These are phyloP conservation scores for Epichloe baconii DNA, from an alignment of 2,329 filamentous ascomycete species.

Conservation along the genomic window DNA sequence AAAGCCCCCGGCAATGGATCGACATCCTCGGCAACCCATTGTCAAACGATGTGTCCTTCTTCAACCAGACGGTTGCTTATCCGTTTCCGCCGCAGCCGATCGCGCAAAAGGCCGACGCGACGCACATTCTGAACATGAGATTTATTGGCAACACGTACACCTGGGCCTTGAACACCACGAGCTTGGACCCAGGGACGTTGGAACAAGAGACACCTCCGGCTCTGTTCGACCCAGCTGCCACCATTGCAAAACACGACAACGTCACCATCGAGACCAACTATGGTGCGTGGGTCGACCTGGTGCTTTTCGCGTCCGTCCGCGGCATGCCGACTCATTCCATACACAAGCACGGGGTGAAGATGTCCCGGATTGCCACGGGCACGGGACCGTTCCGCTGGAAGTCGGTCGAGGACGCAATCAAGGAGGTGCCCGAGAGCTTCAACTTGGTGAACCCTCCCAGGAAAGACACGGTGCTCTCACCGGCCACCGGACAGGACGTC, in stretches of 20 bases:
- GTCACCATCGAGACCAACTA: conserved; percentile 34
- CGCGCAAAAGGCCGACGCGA: conserved; percentile 28
- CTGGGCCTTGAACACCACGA: conserved; percentile 39
- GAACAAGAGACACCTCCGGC: conserved; percentile 26
- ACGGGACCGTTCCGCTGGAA: conserved; percentile 36
- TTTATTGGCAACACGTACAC: conserved; percentile 31
- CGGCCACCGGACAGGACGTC: conserved; percentile 9
- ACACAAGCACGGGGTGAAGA: conserved; percentile 52
- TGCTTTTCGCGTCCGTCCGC: conserved; percentile 26
- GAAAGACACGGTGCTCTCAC: conserved; percentile 28
- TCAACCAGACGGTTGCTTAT: conserved; percentile 28
- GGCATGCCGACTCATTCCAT: conserved; percentile 43
- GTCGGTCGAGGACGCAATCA: conserved; percentile 38
- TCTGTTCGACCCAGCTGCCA: conserved; percentile 25
- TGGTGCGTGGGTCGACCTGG: conserved; percentile 41
- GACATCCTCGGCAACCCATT: conserved; percentile 32
- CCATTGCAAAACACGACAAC: conserved; percentile 20
- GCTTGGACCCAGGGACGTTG: conserved; percentile 25
- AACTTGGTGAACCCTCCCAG: conserved; percentile 43
- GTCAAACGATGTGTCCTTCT: conserved; percentile 27
- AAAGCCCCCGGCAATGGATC: conserved; percentile 29
- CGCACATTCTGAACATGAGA: conserved; percentile 29
- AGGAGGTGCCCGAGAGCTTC: conserved; percentile 34
- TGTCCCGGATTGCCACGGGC: conserved; percentile 42
- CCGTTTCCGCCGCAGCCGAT: conserved; percentile 35